These are phyloP conservation scores for Aspergillus sp. DNA, from an alignment of 2,329 filamentous ascomycete genomes.

Conservation along the genomic window DNA sequence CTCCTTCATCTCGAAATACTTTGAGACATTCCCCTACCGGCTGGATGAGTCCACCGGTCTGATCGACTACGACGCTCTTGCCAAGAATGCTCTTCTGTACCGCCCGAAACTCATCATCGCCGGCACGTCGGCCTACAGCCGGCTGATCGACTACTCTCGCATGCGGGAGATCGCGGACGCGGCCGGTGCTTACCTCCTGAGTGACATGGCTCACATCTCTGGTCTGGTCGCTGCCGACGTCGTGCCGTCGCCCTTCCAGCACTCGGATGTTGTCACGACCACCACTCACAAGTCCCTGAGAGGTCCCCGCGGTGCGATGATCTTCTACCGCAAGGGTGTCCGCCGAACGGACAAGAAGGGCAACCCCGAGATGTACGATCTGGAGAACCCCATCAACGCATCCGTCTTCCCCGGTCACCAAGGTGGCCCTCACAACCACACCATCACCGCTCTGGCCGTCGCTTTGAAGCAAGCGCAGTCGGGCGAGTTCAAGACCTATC, in stretches of 20 bases:
- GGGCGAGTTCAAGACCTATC: slow-evolving; percentile 90
- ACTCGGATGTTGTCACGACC: slow-evolving; percentile 96
- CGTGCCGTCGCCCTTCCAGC: slow-evolving; percentile 86
- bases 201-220: slow-evolving; percentile 99
- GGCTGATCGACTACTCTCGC: slow-evolving; percentile 91
- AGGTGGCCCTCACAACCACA: slow-evolving; percentile 98
- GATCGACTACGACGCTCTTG: slow-evolving; percentile 93
- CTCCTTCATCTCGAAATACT: slow-evolving; percentile 97
- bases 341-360: slow-evolving; percentile 89
- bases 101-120: slow-evolving; percentile 95
- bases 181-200: slow-evolving; percentile 89
- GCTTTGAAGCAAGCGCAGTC: slow-evolving; percentile 91
- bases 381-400: slow-evolving; percentile 96
- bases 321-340: slow-evolving; percentile 98
- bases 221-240: slow-evolving; percentile 91
- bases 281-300: slow-evolving; percentile 99
- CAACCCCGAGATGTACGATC: slow-evolving; percentile 85
- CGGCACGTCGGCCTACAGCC: slow-evolving; percentile 97
- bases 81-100: slow-evolving; percentile 87
- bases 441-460: slow-evolving; percentile 93
- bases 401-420: slow-evolving; percentile 99
- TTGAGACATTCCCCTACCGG: slow-evolving; percentile 97
- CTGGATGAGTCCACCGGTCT: slow-evolving; percentile 75
- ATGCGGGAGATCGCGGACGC: slow-evolving; percentile 96
- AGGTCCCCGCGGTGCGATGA: slow-evolving; percentile 97